Percentiles rank a stretch among this genome's conserved stretches.
Conservation (phyloP, 768 basidiomycete species). For the Suillus fuscotomentosus region DNA sequence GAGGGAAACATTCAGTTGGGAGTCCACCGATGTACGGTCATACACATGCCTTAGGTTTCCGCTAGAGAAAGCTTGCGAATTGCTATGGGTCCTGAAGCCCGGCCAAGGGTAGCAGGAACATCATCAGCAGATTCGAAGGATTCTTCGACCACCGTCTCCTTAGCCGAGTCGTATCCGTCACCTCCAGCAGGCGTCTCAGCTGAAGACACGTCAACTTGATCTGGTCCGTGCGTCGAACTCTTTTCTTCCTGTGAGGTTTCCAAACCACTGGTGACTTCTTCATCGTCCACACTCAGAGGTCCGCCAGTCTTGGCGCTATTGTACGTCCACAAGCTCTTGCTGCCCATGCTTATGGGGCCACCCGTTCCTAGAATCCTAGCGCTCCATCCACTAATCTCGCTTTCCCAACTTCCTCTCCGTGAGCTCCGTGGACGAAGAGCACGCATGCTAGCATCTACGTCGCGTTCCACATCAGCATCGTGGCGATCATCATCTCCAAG, state of each 20-base stretch:
- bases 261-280: conserved; percentile 19
- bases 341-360: conserved; percentile 45
- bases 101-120: conserved; percentile 24
- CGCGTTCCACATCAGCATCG: conserved; percentile 49
- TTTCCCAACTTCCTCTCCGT: conserved; percentile 89
- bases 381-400: conserved; percentile 86
- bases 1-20: not conserved
- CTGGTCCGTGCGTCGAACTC: conserved; percentile 7
- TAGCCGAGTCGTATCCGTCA: conserved; percentile 9
- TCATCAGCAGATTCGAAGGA: conserved; percentile 13
- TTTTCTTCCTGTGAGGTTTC: conserved; percentile 16
- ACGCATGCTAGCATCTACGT: conserved; percentile 84
- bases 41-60: not conserved
- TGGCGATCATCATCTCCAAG: conserved; percentile 66
- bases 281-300: conserved; percentile 44
- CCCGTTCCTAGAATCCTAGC: conserved; percentile 55
- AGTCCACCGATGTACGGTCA: not conserved
- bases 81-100: conserved; percentile 18
- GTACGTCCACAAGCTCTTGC: conserved; percentile 59
- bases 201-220: conserved; percentile 8
- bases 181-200: conserved; percentile 6
- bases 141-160: conserved; percentile 5
- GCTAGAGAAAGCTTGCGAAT: not conserved
- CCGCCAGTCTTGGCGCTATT: conserved; percentile 60
- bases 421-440: conserved; percentile 88